Evolutionary conservation across 177 flowering plant species (phyloP).

Genomic region (Vitis hybrid): DNA sequence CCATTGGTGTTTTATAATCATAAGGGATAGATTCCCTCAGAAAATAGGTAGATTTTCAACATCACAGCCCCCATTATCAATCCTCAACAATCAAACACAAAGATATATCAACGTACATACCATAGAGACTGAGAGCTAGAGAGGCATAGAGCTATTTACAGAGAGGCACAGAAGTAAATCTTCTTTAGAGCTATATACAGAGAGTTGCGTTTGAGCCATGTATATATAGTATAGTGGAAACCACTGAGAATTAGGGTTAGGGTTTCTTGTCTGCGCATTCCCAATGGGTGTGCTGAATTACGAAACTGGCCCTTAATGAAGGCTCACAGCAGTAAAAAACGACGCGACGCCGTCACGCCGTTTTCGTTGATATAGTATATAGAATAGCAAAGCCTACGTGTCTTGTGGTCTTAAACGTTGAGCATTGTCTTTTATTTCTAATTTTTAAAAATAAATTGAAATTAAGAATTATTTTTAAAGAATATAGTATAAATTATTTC

Average conservation of each 20-base stretch:
- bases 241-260: slow-evolving; percentile 1
- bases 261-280: not conserved
- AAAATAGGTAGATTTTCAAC: slow-evolving; percentile 50
- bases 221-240: not conserved
- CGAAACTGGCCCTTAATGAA: not conserved
- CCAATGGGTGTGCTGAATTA: not conserved
- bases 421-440: no score
- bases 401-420: no score
- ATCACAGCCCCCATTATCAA: slow-evolving; percentile 36
- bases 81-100: not conserved
- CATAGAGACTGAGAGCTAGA: not conserved
- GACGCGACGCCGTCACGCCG: not conserved
- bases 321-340: not conserved
- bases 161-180: not conserved
- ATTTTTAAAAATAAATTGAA: no score
- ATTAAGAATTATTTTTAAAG: no score
- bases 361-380: no score
- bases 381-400: no score
- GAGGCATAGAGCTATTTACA: not conserved
- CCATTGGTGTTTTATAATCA: slow-evolving; percentile 57
- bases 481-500: no score
- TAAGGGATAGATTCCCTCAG: slow-evolving; percentile 27
- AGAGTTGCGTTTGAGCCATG: not conserved
- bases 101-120: not conserved
- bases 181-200: not conserved